A percentile compares a stretch with the other conserved stretches of the same genome.
Conservation (phyloP, 1,139 yeast genomes). For the Kodamaea arcana region DNA sequence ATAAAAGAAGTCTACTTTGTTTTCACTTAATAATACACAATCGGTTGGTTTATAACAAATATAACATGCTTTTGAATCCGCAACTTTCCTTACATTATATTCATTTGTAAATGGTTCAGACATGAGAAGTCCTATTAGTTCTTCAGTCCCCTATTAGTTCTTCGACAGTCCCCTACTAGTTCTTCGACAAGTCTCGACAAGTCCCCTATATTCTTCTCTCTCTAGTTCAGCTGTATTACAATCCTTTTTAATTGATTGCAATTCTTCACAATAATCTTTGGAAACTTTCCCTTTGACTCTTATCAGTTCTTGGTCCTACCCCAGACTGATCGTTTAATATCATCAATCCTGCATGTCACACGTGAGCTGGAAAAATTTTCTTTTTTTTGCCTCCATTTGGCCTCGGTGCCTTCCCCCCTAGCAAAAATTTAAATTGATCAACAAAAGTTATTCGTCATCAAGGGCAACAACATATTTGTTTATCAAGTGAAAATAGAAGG, state of each 20-base stretch:
- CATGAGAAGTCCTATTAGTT: too few relatives aligned
- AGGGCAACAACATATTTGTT: not conserved
- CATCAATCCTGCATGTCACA: not conserved
- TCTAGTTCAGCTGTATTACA: too few relatives aligned
- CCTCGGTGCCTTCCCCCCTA: not conserved
- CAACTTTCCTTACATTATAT: slow-evolving; percentile 56
- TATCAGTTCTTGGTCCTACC: too few relatives aligned
- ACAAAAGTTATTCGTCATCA: slow-evolving; percentile 1
- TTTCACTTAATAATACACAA: slow-evolving; percentile 54
- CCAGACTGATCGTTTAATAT: not conserved
- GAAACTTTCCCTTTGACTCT: too few relatives aligned
- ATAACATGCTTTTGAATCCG: slow-evolving; percentile 55
- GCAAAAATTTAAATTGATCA: not conserved
- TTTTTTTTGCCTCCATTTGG: not conserved
- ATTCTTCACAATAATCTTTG: too few relatives aligned
- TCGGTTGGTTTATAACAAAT: slow-evolving; percentile 66
- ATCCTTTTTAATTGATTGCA: too few relatives aligned
- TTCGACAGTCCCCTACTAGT: too few relatives aligned
- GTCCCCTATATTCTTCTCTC: too few relatives aligned
- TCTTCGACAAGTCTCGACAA: too few relatives aligned
- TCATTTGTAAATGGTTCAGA: slow-evolving; percentile 44
- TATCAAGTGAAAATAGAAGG: too few relatives aligned
- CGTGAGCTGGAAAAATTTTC: not conserved
- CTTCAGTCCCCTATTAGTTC: too few relatives aligned
- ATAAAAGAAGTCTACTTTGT: slow-evolving; percentile 62